Evolutionary conservation across 768 basidiomycete species (phyloP), one percentile per base, ranked within the genome.

Genomic region (Gloeopeniophorella convolvens): DNA sequence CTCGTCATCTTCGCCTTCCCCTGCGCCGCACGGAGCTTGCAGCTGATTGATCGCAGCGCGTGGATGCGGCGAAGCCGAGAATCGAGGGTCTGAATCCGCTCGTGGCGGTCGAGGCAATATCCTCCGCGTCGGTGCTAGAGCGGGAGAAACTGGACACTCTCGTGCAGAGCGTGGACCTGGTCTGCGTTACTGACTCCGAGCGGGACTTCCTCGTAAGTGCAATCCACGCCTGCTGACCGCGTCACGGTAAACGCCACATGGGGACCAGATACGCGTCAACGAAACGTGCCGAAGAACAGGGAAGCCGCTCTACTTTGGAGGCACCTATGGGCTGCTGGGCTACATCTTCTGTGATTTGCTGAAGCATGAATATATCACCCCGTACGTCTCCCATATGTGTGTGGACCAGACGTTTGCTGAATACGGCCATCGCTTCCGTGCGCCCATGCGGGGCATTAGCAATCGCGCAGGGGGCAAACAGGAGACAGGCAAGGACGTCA

Each of bases 311-410:
- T 97, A 96, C 60, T 81, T 85, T n/a, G 93, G 93, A 1, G 89
- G 89, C 10, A 85, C 87, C 13, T 94, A 91, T 64, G 95, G 95
- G 18, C 72, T 94, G 51, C 70, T 83, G 39, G 95, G 95, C 13
- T 99, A 91, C 68, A 90, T 96, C 61, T 96, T 97, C 63, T 91
- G 90, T 55, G 94, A 98, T 65, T 74, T 99, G 48, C 72, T 93
- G 49, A 74, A 79, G 48, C 95, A 96, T 61, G 83, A 92, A 54
- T 91, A 85, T 65, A 80, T 96, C 55, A 70, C 82, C 39, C 79
- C 84, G 95, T 94, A 68, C 69, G 93, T 66, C 33, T 32, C 41
- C 31, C n/a, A 34, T 28, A 24, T 15, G 18, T 44, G 39, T 10
- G 4, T 43, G 13, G 27, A 18, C 13, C 42, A 33, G 39, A 26